Base-by-base conservation (phyloP, 2,329 filamentous ascomycete species). In the Basipetospora sp. region DNA sequence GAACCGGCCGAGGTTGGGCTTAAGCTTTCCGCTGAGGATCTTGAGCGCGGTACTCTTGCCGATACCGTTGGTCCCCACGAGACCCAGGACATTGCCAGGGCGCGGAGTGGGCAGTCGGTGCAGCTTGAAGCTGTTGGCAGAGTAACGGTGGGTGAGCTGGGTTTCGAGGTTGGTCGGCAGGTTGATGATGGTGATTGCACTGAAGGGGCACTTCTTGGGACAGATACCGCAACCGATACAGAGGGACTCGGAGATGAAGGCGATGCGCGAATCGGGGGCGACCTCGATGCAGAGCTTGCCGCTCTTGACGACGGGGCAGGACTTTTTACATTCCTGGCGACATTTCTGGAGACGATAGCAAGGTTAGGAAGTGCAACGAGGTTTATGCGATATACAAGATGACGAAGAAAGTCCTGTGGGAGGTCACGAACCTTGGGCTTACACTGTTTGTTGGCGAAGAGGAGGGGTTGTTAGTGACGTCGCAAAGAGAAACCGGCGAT, bases 201-300 rank as follows among this genome's bases (percentile, higher is more conserved):
- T 81, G 63, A 98, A 98, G 13, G 90, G 90, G 61, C 90, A 98
- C 63, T 96, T 96, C 70, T 98, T 98, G 31, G 88, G 86, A 62
- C 92, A 98, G 66, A 98, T 98, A 78, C 90, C 92, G 57, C 92
- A 98, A 62, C 90, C 90, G 53, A 96, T 94, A 59, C 88, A 94
- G 44, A 94, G 76, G 46, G 76, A 77, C 62, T 98, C 90, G 47
- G 88, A 96, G 54, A 98, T 93, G 71, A 94, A 98, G 58, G 90
- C 90, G 51, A 98, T 88, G 55, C 88, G 88, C 47, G 88, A 92
- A 41, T 83, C 74, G 45, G 83, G 67, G 38, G 73, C 69, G 53
- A 98, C 92, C 69, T 98, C 88, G 58, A 96, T 94, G 64, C 87
- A 94, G 48, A 92, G 77, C 70, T 94, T 96, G 63, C 90, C 90